Conservation (phyloP, 1,139 yeast species). For the Lipomyces yarrowii region DNA sequence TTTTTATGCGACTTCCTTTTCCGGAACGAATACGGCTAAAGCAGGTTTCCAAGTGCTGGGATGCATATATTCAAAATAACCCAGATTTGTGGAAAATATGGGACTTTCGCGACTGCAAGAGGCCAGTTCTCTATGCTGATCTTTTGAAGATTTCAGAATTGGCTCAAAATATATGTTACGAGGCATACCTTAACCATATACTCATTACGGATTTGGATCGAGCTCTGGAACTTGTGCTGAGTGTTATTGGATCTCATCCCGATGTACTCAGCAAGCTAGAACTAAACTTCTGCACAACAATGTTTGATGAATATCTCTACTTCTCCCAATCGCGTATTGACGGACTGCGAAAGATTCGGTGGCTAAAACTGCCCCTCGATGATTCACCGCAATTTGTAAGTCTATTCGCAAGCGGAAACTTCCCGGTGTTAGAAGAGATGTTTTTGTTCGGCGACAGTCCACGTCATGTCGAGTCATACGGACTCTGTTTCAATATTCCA, state of each 20-base stretch:
- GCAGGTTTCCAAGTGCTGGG: slow-evolving; percentile 9
- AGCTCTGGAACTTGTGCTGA: slow-evolving; percentile 1
- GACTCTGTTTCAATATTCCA: neutral
- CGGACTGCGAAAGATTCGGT: neutral
- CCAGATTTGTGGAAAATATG: slow-evolving; percentile 11
- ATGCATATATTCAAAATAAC: neutral
- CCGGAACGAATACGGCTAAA: slow-evolving; percentile 6
- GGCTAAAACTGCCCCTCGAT: slow-evolving; percentile 14
- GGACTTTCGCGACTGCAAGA: slow-evolving; percentile 11
- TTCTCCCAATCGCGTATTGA: neutral
- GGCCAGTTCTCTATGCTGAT: slow-evolving; percentile 12
- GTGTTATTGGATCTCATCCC: neutral
- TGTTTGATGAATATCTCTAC: neutral
- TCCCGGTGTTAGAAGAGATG: slow-evolving; percentile 8
- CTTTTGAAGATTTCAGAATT: neutral
- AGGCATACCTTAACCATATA: neutral
- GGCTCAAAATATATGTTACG: slow-evolving; percentile 3
- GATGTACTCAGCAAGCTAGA: slow-evolving; percentile 7
- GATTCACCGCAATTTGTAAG: slow-evolving; percentile 8
- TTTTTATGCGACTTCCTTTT: slow-evolving; percentile 5
- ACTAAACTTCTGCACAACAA: slow-evolving; percentile 3
- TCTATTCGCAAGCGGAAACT: neutral
- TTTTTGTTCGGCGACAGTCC: slow-evolving; percentile 10
- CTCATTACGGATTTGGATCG: neutral
- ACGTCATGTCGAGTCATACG: slow-evolving; percentile 10